A percentile compares a stretch with the other conserved stretches of the same genome.
These are phyloP conservation scores for Trametes pubescens DNA, from an alignment of 1,284 basidiomycete genomes.

Conservation along the genomic window DNA sequence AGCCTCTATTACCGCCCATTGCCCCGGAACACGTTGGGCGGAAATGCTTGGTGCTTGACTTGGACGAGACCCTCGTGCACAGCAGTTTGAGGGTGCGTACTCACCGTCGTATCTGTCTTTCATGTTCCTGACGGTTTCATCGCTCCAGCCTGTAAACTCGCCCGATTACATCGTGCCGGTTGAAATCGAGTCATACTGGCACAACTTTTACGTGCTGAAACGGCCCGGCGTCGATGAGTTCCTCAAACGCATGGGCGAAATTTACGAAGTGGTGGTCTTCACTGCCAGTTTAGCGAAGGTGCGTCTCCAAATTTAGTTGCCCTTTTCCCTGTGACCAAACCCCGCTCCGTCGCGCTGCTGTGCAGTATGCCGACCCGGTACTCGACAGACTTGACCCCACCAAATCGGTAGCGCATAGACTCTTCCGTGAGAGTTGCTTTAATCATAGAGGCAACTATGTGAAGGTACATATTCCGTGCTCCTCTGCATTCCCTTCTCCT, in stretches of 20 bases:
- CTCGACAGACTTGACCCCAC: constrained; percentile 96
- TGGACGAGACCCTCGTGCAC: constrained; percentile 97
- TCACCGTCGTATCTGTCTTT: neutral
- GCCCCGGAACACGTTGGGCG: constrained; percentile 78
- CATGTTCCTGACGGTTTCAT: constrained; percentile 13
- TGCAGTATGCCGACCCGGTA: constrained; percentile 96
- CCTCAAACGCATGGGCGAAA: constrained; percentile 95
- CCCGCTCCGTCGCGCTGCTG: constrained; percentile 18
- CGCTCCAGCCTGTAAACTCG: constrained; percentile 84
- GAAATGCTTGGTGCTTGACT: constrained; percentile 94
- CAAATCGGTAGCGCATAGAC: constrained; percentile 89
- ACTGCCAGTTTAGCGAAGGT: constrained; percentile 97
- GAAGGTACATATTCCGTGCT: constrained; percentile 65
- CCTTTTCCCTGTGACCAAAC: neutral
- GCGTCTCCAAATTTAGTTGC: constrained; percentile 25
- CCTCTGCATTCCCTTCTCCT: neutral
- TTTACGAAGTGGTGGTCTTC: constrained; percentile 98
- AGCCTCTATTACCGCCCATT: constrained; percentile 89
- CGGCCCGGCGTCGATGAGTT: constrained; percentile 98
- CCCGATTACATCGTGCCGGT: constrained; percentile 99
- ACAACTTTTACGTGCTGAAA: constrained; percentile 99
- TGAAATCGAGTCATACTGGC: constrained; percentile 97
- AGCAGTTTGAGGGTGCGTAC: constrained; percentile 85
- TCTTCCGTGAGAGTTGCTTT: constrained; percentile 98
- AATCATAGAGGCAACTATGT: constrained; percentile 99